phyloP scores from a whole-genome alignment of 257 asterid genomes.

The Prunella vulgaris region DNA sequence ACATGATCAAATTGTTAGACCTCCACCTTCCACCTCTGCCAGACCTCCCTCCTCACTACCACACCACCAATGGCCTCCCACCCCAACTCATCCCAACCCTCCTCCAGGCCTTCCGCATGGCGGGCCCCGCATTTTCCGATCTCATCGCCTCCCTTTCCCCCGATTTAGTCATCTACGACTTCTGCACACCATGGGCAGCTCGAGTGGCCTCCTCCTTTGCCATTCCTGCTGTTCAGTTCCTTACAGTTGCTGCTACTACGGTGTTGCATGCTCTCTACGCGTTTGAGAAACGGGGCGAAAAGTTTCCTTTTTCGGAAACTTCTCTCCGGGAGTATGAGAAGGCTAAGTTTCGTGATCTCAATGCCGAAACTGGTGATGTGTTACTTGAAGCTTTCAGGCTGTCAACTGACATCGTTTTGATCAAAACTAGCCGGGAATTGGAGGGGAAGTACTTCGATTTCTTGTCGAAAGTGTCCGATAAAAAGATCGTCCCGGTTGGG shows the following conservation, averaged over 20 bases:
- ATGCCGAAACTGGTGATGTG: conserved; percentile 9
- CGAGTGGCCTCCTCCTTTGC: conserved; percentile 5
- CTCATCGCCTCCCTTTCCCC: conserved; percentile 36
- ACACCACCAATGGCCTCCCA: conserved; percentile 65
- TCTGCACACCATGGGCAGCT: conserved; percentile 43
- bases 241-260: conserved; percentile 26
- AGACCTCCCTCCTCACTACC: conserved; percentile 39
- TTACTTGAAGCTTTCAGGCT: background rate
- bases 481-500: conserved; percentile 44
- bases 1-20: conserved; percentile 42
- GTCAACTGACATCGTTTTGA: conserved; percentile 26
- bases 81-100: conserved; percentile 36
- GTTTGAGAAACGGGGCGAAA: background rate
- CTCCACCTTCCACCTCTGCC: conserved; percentile 40
- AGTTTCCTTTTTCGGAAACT: conserved; percentile 40
- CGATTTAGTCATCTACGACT: conserved; percentile 49
- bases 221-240: conserved; percentile 49
- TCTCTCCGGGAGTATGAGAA: conserved; percentile 26
- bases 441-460: conserved; percentile 51
- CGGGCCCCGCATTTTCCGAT: conserved; percentile 29
- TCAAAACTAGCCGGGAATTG: conserved; percentile 35
- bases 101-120: conserved; percentile 33
- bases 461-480: conserved; percentile 20
- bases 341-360: background rate
- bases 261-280: conserved; percentile 16